Percentiles rank a stretch among this genome's conserved stretches.
Evolutionary conservation across 1,284 basidiomycete genomes (phyloP).

Genomic region (Lignosus rhinocerotis): DNA sequence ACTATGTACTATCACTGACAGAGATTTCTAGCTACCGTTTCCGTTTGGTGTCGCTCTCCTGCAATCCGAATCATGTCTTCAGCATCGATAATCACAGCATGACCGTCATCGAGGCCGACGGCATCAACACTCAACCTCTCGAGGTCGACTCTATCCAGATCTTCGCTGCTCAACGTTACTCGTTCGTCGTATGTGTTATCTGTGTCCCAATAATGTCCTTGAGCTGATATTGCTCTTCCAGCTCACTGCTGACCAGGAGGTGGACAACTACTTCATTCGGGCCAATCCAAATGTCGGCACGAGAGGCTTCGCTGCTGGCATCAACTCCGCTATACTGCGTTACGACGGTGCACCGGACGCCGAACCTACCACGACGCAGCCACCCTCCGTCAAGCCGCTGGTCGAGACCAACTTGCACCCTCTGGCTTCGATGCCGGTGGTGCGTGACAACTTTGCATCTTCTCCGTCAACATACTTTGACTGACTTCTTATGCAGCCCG

Average conservation of each 20-base stretch:
- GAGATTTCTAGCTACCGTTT: conserved; percentile 31
- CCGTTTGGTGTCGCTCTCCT: conserved; percentile 52
- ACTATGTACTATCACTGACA: neutral
- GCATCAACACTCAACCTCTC: conserved; percentile 33
- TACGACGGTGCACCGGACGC: conserved; percentile 42
- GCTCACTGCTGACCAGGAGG: conserved; percentile 16
- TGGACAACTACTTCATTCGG: conserved; percentile 24
- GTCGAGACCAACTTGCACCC: conserved; percentile 32
- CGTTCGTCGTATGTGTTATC: conserved; percentile 18
- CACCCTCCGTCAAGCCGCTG: conserved; percentile 24
- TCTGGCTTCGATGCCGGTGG: conserved; percentile 6
- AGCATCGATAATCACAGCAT: conserved; percentile 37
- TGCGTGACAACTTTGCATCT: neutral
- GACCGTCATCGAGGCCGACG: conserved; percentile 38
- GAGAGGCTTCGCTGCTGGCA: conserved; percentile 36
- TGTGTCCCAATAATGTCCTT: neutral
- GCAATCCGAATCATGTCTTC: conserved; percentile 35
- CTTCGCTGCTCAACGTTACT: conserved; percentile 41
- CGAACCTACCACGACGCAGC: conserved; percentile 40
- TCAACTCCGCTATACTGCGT: conserved; percentile 35
- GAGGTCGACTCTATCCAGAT: conserved; percentile 36
- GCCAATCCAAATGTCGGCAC: conserved; percentile 33
- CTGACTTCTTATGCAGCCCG: conserved; percentile 27
- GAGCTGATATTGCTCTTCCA: neutral
- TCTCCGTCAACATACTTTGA: neutral